Base-by-base conservation (phyloP, 2,329 filamentous ascomycete genomes). In the Pseudogymnoascus sp. region DNA sequence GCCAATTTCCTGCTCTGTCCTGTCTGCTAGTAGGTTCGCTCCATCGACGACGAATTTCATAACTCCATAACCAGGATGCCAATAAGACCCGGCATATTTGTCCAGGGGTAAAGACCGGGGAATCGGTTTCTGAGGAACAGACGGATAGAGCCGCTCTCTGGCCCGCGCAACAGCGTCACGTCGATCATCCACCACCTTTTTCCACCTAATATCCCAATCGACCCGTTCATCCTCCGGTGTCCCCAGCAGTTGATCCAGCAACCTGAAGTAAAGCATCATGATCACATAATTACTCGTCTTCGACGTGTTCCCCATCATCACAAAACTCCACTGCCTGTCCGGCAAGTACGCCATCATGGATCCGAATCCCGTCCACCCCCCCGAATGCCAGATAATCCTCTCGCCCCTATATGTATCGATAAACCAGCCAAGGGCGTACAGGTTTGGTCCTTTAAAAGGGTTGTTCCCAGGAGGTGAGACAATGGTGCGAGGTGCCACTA, bases 331-430 rank as follows among this genome's bases (percentile, higher is more conserved):
- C 4, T 74, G 69, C 18, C 74, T 61, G 9, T 73, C 71, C 0
- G 80, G 79, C 50, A 82, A 70, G 66, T 79, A 77, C 57, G 73
- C 72, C 25, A 80, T 69, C 36, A 74, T 67, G 0, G 77, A 72
- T 4, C 75, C 77, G 62, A 76, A 79, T 4, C 75, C 78, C 57
- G 75, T 73, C 66, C 78, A 75, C 0, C 74, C 75, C 3, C 79
- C 79, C 7, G 65, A 66, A 64, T 81, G 79, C 8, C 69, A 69
- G 57, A 75, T 75, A 18, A 79, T 67, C 30, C 73, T 64, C 53
- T 78, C 74, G 0, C 77, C 78, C 37, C 71, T 70, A 63, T 80
- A 80, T 20, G 73, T 72, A 28, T 68, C 70, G 1, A 68, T 67
- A 2, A 62, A 47, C 72, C 77, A 75, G 12, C 78, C 76, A 3